These are phyloP conservation scores for Vicia villosa DNA, from an alignment of 306 rosid genomes.

Conservation along the genomic window DNA sequence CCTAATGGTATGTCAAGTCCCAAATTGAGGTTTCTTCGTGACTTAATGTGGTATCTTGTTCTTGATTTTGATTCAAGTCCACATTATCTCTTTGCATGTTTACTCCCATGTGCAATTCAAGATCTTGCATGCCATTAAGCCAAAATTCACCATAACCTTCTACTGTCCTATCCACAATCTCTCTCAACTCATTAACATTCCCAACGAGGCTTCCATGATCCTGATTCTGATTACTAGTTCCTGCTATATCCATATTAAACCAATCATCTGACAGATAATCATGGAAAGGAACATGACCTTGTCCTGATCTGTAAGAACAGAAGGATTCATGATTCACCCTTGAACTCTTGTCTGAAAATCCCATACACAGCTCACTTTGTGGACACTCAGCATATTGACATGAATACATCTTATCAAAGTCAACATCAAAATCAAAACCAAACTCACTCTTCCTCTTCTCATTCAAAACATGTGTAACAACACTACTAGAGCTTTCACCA, in stretches of 20 bases:
- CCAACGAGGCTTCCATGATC: no score
- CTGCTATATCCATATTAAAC: slow-evolving; percentile 47
- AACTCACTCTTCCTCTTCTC: slow-evolving; percentile 45
- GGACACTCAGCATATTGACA: slow-evolving; percentile 40
- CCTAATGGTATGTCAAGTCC: slow-evolving; percentile 42
- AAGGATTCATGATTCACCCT: slow-evolving; percentile 42
- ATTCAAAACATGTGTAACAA: not conserved
- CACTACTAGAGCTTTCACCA: slow-evolving; percentile 20
- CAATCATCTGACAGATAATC: slow-evolving; percentile 43
- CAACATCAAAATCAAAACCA: slow-evolving; percentile 26
- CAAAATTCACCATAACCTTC: slow-evolving; percentile 40
- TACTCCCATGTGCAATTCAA: slow-evolving; percentile 32
- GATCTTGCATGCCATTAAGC: slow-evolving; percentile 37
- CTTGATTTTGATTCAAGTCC: slow-evolving; percentile 31
- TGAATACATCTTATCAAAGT: slow-evolving; percentile 21
- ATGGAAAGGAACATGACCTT: not conserved
- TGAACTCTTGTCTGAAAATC: slow-evolving; percentile 42
- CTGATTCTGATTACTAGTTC: slow-evolving; percentile 29
- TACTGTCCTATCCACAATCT: not conserved
- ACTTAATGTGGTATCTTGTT: slow-evolving; percentile 7
- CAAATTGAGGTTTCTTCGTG: slow-evolving; percentile 55
- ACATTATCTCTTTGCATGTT: no score
- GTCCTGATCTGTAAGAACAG: slow-evolving; percentile 14
- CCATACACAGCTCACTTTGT: slow-evolving; percentile 31
- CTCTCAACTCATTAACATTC: slow-evolving; percentile 18